phyloP scores from a whole-genome alignment of 1,139 yeast species.

The Saccharomyces uvarum region DNA sequence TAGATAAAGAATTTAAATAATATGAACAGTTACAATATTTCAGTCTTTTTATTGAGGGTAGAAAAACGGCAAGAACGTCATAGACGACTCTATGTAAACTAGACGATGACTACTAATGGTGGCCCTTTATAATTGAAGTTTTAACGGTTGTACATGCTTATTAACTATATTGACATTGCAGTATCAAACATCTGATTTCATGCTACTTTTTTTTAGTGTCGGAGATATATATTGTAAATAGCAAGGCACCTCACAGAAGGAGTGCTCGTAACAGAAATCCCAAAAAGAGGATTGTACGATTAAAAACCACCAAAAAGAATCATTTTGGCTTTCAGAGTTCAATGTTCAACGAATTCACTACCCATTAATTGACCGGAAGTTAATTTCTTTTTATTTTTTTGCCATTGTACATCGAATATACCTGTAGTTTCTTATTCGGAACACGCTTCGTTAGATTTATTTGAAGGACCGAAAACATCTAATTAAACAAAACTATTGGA shows the following conservation, averaged over 20 bases:
- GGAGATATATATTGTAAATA: too few relatives aligned
- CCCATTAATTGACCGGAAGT: not conserved
- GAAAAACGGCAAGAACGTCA: not conserved
- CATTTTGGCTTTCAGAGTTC: not conserved
- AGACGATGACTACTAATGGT: not conserved
- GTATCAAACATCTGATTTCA: not conserved
- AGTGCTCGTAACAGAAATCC: too few relatives aligned
- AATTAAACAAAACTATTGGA: not conserved
- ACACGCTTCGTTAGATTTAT: not conserved
- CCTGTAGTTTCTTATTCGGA: not conserved
- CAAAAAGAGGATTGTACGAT: too few relatives aligned
- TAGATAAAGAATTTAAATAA: not conserved
- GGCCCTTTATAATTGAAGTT: not conserved
- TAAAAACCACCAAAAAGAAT: not conserved
- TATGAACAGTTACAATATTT: not conserved
- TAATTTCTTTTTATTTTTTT: not conserved
- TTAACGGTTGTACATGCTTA: not conserved
- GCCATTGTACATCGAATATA: not conserved
- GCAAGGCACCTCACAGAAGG: too few relatives aligned
- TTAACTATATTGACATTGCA: not conserved
- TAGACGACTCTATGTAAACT: not conserved
- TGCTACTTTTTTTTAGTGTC: not conserved
- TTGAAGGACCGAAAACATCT: not conserved
- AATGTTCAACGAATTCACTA: not conserved
- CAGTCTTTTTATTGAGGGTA: not conserved